These are phyloP conservation scores for Rhododendron ovatum DNA, from an alignment of 148 eudicot genomes.

Conservation along the genomic window DNA sequence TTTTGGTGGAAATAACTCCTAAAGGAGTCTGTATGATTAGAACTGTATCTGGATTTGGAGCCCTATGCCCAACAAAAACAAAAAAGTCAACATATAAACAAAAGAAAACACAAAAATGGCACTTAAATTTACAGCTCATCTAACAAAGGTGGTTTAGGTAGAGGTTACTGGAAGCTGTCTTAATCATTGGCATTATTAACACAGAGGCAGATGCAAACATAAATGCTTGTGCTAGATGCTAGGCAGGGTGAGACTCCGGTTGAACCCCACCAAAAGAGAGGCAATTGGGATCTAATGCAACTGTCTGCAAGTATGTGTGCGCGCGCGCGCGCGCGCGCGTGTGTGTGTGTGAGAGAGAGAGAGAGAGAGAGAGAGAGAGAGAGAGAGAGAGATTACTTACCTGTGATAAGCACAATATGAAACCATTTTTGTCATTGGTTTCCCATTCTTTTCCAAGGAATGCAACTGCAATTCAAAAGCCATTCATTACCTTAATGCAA, in stretches of 20 bases:
- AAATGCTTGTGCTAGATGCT: neutral
- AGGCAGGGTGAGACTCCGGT: neutral
- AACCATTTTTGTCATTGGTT: conserved; percentile 86
- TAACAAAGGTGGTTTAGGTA: neutral
- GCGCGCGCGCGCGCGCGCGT: neutral
- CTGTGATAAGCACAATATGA: conserved; percentile 96
- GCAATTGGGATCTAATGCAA: neutral
- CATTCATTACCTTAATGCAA: neutral
- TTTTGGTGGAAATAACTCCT: conserved; percentile 80
- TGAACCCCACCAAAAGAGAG: neutral
- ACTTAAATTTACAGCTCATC: neutral
- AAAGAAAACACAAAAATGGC: neutral
- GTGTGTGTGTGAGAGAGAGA: no score
- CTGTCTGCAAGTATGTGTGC: neutral
- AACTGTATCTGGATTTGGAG: conserved; percentile 94
- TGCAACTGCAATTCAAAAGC: conserved; percentile 57
- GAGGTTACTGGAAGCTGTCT: neutral
- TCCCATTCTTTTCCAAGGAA: conserved; percentile 83
- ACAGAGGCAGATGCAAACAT: neutral
- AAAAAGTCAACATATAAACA: neutral
- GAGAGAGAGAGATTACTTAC: conserved; percentile 26
- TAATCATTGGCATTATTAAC: neutral
- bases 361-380: no score
- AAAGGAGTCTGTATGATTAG: conserved; percentile 80
- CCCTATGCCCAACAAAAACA: conserved; percentile 39